Percentiles rank a stretch among this genome's conserved stretches.
phyloP scores from a whole-genome alignment of 2,329 filamentous ascomycete genomes.

The Canariomyces notabilis region DNA sequence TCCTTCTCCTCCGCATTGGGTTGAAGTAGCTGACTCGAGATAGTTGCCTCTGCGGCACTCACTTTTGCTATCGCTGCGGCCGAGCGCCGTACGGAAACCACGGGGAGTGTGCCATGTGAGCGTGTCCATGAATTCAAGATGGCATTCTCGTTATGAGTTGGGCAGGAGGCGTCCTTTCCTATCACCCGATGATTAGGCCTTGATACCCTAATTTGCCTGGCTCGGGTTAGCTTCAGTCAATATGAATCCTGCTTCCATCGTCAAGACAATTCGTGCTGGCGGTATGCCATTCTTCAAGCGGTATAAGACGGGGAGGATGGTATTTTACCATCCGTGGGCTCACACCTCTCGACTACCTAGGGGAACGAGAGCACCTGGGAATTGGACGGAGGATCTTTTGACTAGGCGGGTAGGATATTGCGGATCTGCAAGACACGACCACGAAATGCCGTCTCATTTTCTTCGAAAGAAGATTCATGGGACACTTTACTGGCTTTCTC shows the following conservation, averaged over 20 bases:
- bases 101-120: constrained; percentile 9
- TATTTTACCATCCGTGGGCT: neutral
- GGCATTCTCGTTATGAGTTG: neutral
- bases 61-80: constrained; percentile 23
- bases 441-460: too few species aligned
- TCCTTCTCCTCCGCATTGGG: neutral
- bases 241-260: too few species aligned
- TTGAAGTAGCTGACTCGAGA: neutral
- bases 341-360: neutral
- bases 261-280: too few species aligned
- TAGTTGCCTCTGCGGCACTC: constrained; percentile 17
- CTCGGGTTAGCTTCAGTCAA: too few species aligned
- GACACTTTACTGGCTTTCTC: too few species aligned
- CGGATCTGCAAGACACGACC: too few species aligned
- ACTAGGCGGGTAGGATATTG: too few species aligned
- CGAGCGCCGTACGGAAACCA: constrained; percentile 10
- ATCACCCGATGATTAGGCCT: neutral
- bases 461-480: too few species aligned
- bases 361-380: too few species aligned
- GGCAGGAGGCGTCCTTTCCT: neutral
- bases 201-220: neutral
- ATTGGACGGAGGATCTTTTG: too few species aligned
- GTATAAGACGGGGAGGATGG: neutral
- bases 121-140: neutral
- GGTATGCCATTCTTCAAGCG: neutral